Conservation (phyloP, 345 rosid species). For the Brassica cretica region DNA sequence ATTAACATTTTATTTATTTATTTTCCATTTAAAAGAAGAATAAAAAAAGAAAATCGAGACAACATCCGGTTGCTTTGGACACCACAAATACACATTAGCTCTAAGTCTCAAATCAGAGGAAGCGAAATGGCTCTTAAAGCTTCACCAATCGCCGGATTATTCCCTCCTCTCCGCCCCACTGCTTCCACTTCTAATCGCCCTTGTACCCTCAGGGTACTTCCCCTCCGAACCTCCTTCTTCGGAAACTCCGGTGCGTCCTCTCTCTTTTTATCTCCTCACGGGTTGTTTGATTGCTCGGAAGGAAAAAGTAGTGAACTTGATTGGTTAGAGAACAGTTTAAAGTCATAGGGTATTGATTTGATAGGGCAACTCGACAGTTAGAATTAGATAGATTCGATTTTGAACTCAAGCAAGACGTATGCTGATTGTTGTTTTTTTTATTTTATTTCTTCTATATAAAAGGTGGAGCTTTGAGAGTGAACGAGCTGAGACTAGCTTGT, state of each 20-base stretch:
- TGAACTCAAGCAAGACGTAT: background rate
- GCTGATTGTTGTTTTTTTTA: background rate
- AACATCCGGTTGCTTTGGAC: conserved; percentile 22
- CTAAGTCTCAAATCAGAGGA: conserved; percentile 9
- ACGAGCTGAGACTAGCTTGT: conserved; percentile 44
- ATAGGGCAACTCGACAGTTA: background rate
- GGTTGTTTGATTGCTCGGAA: background rate
- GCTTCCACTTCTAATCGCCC: conserved; percentile 33
- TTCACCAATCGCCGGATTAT: conserved; percentile 46
- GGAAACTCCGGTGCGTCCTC: conserved; percentile 31
- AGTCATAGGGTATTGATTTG: background rate
- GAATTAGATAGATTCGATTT: background rate
- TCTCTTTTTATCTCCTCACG: background rate
- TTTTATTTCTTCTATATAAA: background rate
- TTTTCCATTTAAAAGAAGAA: background rate
- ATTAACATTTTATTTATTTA: background rate
- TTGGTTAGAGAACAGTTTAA: conserved; percentile 13
- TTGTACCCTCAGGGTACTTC: conserved; percentile 23
- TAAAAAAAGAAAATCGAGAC: background rate
- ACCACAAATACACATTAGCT: conserved; percentile 24
- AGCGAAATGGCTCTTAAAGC: conserved; percentile 46
- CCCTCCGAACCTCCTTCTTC: conserved; percentile 46
- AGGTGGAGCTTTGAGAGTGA: conserved; percentile 40
- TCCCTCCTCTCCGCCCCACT: conserved; percentile 39
- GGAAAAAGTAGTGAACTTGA: background rate